A percentile compares a stretch with the other conserved stretches of the same genome.
Evolutionary conservation across 257 asterid genomes (phyloP).

Genomic region (Nicotiana noctiflora): DNA sequence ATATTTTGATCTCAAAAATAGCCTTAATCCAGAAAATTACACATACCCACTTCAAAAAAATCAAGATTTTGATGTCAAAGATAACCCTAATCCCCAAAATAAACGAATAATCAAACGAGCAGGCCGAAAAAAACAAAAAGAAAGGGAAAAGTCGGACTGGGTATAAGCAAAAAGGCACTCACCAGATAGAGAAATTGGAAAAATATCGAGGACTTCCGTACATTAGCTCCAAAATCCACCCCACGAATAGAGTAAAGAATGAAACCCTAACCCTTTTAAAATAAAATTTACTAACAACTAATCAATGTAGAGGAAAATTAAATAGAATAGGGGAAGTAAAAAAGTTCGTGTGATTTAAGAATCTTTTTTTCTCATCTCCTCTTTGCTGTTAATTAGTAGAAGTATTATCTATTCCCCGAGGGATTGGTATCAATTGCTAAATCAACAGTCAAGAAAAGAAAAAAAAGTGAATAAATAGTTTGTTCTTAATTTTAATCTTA

Average conservation of each 20-base stretch:
- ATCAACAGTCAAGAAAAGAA: constrained; percentile 8
- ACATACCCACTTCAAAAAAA: not conserved
- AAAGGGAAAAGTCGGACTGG: constrained; percentile 26
- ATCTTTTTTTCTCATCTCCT: constrained; percentile 21
- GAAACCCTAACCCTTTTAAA: constrained; percentile 26
- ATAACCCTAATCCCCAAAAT: constrained; percentile 13
- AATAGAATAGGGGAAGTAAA: constrained; percentile 2
- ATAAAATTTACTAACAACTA: constrained; percentile 7
- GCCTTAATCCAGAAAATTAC: not conserved
- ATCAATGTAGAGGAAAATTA: not conserved
- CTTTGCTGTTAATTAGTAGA: not conserved
- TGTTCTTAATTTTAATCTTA: not conserved
- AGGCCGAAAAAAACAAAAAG: constrained; percentile 22
- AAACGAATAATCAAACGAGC: constrained; percentile 17
- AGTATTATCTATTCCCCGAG: too few species aligned
- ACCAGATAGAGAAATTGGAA: constrained; percentile 29
- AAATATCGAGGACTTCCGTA: constrained; percentile 26
- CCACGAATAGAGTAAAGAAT: constrained; percentile 2
- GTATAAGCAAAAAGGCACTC: constrained; percentile 11
- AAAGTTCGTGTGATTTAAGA: constrained; percentile 44
- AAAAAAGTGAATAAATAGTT: not conserved
- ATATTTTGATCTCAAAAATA: not conserved
- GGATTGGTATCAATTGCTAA: constrained; percentile 11
- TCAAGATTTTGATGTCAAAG: not conserved
- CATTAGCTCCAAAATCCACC: constrained; percentile 11